Percentiles rank a stretch among this genome's conserved stretches.
Evolutionary conservation across 2,329 filamentous ascomycete species (phyloP).

Genomic region (Penicillium sp.): DNA sequence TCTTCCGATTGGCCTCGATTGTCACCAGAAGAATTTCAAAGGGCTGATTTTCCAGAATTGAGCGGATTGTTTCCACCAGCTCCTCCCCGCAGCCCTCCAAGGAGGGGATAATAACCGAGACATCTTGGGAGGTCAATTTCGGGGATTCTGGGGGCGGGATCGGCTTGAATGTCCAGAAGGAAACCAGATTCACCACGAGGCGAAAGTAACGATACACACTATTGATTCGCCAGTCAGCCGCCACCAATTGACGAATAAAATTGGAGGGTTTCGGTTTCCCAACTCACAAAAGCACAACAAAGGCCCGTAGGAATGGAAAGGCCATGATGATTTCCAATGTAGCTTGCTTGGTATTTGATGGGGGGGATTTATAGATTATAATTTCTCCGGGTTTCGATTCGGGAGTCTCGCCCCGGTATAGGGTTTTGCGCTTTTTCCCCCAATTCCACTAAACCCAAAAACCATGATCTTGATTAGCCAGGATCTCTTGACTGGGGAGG

Average conservation of each 20-base stretch:
- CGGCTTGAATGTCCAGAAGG: constrained; percentile 84
- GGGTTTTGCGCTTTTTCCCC: not conserved
- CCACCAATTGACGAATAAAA: not conserved
- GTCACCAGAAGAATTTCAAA: constrained; percentile 81
- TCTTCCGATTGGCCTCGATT: constrained; percentile 73
- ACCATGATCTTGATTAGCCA: not conserved
- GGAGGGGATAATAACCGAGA: constrained; percentile 91
- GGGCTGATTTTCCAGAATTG: constrained; percentile 54
- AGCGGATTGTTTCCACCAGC: constrained; percentile 72
- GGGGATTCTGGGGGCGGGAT: constrained; percentile 79
- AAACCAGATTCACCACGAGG: constrained; percentile 78
- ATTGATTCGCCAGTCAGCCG: constrained; percentile 10
- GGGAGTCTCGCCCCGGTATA: not conserved
- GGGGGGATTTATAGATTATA: not conserved
- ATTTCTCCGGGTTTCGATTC: not conserved
- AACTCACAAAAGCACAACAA: constrained; percentile 43
- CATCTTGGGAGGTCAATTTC: constrained; percentile 75
- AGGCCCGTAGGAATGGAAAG: constrained; percentile 41
- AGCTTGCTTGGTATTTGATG: not conserved
- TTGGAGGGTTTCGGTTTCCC: not conserved
- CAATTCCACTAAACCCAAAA: not conserved
- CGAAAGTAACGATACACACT: constrained; percentile 82
- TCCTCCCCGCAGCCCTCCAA: constrained; percentile 86
- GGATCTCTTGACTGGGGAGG: not conserved
- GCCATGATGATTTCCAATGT: constrained; percentile 28